A percentile compares a stretch with the other conserved stretches of the same genome.
These are phyloP conservation scores for Rhizoclosmatium sp. DNA, from an alignment of 192 early-diverging fungal species.

Conservation along the genomic window DNA sequence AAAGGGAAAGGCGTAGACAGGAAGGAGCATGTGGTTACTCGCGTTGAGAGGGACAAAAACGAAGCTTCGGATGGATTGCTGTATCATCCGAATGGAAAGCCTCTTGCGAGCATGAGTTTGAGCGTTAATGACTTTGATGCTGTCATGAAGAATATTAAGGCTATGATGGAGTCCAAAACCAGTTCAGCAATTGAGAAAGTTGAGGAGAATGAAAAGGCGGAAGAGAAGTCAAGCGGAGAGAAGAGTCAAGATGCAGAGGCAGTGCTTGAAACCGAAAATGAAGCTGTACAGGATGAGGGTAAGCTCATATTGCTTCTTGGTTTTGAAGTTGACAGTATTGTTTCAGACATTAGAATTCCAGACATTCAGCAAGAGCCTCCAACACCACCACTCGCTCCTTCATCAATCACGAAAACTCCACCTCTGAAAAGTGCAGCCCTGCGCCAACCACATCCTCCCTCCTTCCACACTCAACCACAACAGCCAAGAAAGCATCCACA, in stretches of 20 bases:
- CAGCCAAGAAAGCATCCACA: background rate
- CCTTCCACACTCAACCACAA: background rate
- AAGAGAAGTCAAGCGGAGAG: background rate
- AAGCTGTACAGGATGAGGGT: background rate
- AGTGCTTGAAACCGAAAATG: background rate
- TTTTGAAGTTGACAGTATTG: no score
- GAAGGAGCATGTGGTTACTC: background rate
- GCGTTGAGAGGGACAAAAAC: background rate
- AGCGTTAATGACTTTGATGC: constrained; percentile 20
- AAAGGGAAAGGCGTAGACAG: background rate
- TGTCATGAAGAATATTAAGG: constrained; percentile 18
- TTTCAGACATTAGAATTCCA: background rate
- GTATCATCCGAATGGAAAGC: background rate
- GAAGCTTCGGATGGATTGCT: background rate
- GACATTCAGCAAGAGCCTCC: background rate
- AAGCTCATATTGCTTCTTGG: no score
- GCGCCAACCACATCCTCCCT: background rate
- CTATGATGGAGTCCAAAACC: constrained; percentile 10
- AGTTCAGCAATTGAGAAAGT: background rate
- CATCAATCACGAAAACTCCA: background rate
- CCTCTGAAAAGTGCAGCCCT: background rate
- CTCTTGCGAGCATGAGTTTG: background rate
- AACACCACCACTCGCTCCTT: background rate
- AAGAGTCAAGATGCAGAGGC: background rate
- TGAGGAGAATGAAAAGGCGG: background rate